Percentiles rank a stretch among this genome's conserved stretches.
phyloP scores from a whole-genome alignment of 345 rosid species.

The Mallotus nudiflorus region DNA sequence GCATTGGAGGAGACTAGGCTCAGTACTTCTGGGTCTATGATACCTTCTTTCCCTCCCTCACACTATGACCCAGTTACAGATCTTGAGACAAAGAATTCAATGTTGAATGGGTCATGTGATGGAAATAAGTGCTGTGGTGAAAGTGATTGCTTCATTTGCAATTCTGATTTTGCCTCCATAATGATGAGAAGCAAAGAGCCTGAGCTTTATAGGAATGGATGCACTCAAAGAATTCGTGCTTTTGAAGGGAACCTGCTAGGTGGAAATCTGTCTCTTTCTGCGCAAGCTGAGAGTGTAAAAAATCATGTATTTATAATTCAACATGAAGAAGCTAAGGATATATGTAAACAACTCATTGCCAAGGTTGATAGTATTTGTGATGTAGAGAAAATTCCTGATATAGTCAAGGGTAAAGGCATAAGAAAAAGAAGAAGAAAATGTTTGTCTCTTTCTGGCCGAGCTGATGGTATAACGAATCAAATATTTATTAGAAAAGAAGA shows the following conservation, averaged over 20 bases:
- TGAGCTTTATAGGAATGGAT: conserved; percentile 48
- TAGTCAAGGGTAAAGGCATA: conserved; percentile 14
- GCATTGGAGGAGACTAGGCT: conserved; percentile 31
- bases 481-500: conserved; percentile 18
- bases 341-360: conserved; percentile 9
- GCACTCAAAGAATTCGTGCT: conserved; percentile 61
- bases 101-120: conserved; percentile 28
- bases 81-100: conserved; percentile 35
- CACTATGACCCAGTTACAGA: conserved; percentile 24
- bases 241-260: conserved; percentile 43
- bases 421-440: conserved; percentile 16
- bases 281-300: conserved; percentile 28
- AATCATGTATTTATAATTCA: conserved; percentile 18
- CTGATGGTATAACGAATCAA: conserved; percentile 27
- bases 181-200: conserved; percentile 61
- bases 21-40: conserved; percentile 25
- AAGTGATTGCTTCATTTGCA: conserved; percentile 41
- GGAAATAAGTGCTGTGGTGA: conserved; percentile 36
- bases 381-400: conserved; percentile 26
- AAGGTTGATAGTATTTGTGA: conserved; percentile 22
- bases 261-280: conserved; percentile 39
- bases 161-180: conserved; percentile 66
- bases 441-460: conserved; percentile 32
- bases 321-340: conserved; percentile 26
- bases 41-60: conserved; percentile 37